Conservation (phyloP, 2,329 filamentous ascomycete genomes). For the Colletotrichum orchidophilum region DNA sequence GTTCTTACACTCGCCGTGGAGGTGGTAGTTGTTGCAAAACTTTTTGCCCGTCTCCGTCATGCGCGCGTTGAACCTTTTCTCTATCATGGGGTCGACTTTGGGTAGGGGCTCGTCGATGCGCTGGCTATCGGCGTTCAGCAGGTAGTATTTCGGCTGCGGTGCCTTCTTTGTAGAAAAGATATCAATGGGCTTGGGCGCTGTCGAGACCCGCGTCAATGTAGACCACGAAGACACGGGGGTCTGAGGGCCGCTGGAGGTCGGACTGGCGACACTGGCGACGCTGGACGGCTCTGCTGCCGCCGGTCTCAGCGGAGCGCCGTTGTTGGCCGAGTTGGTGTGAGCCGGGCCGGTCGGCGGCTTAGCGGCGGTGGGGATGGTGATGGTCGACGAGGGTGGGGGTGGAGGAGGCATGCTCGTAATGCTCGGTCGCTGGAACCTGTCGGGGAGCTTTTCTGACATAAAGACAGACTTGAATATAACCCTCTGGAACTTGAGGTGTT, state of each 20-base stretch:
- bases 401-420: conserved; percentile 4
- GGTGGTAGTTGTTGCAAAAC: conserved; percentile 38
- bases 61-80: conserved; percentile 36
- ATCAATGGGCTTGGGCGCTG: conserved; percentile 38
- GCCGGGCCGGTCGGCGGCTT: neutral
- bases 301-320: neutral
- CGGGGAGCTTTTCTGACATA: conserved; percentile 40
- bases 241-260: conserved; percentile 4
- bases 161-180: conserved; percentile 39
- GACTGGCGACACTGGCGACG: neutral
- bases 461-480: conserved; percentile 43
- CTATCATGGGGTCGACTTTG: conserved; percentile 34
- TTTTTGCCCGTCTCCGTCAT: conserved; percentile 30
- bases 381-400: neutral
- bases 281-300: neutral
- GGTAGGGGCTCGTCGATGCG: conserved; percentile 43
- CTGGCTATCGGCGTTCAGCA: conserved; percentile 43
- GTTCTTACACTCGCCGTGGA: conserved; percentile 34
- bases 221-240: conserved; percentile 37
- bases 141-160: conserved; percentile 36
- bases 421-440: conserved; percentile 2
- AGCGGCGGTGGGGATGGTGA: neutral
- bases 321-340: neutral
- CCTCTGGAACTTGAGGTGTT: conserved; percentile 40
- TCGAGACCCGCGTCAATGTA: conserved; percentile 30